Evolutionary conservation across 2,329 filamentous ascomycete species (phyloP), one percentile per base, ranked within the genome.

Genomic region (Elsinoe batatas): DNA sequence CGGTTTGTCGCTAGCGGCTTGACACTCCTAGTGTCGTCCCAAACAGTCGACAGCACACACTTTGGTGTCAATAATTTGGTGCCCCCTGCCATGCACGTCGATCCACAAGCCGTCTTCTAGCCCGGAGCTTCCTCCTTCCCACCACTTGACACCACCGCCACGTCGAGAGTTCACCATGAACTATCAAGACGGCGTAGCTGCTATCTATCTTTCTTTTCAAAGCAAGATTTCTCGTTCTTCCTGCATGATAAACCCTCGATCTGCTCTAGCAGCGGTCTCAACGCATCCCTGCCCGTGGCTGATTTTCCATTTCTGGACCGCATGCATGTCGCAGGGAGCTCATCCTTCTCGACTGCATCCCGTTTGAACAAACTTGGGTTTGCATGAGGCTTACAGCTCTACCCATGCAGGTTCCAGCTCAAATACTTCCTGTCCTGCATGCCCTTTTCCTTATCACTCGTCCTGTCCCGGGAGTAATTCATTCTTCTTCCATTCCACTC

Each of bases 291-390:
- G 47, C 32, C 47, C 32, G 47, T 51, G 47, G 47, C 47, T 51
- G 47, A 51, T 37, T 38, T 51, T 35, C 47, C 47, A 51, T 33
- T 37, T 51, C 47, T 38, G 47, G 47, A 51, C 47, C 35, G 26
- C 47, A 32, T 51, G 47, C 47, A 51, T 51, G 47, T 51, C 47
- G 47, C 47, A 51, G 47, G 47, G 47, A 37, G 17, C 47, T 38
- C 26, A 38, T 37, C 26, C 44, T 49, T 49, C 44, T 49, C 17
- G 32, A 22, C 35, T 18, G 26, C 26, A 5, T 32, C 32, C 32
- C 47, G 47, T 51, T 51, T 51, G 47, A 17, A 51, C 32, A 51
- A 35, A 30, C 26, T 30, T 30, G 7, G 26, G 35, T 38, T 51
- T 51, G 47, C 47, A 51, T 51, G 47, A 51, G 47, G 47, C 47